Base-by-base conservation (phyloP, 257 asterid species). In the Penstemon newberryi region DNA sequence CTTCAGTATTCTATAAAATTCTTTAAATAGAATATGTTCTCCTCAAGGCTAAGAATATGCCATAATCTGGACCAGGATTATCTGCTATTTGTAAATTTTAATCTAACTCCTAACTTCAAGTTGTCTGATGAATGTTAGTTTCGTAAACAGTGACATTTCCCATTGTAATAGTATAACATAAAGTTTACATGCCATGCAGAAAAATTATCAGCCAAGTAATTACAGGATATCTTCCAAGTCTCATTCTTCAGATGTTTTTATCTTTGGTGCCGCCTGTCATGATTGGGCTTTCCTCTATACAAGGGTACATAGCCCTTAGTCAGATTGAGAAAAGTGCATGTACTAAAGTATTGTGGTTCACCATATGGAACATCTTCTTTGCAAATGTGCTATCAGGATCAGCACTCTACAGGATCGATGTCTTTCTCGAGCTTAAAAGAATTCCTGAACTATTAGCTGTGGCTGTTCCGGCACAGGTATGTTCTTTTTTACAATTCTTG, bases 191-290 rank as follows among this genome's bases (percentile, higher is more conserved):
- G 61, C 45, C 9, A 53, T 81, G 83, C 96, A 94, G 99, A 78
- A 55, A 77, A 52, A 56, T 91, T 66, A 76, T 94, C 72, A 82
- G 95, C 83, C 90, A 82, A 81, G 86, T 91, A 71, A 69, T 94
- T 60, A 94, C 99, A 7, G 99, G 99, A 71, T 94, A 94, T 87
- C 86, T 94, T 73, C 99, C 99, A 33, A 94, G 97, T 85, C 88
- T 89, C 69, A 81, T 94, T 69, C 99, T 94, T 70, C 87, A 87
- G 76, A 43, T 65, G 77, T 91, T 91, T 75, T 75, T 86, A 44
- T 81, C 82, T 65, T 64, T 83, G 33, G 82, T 94, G 70, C 99
- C 97, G 49, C 89, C 96, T 12, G 77, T 86, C 75, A 89, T 94
- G 97, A 51, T 94, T 37, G 77, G 83, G 78, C 79, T 94, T 33